A percentile compares a stretch with the other conserved stretches of the same genome.
Evolutionary conservation across 371 early-diverging fungal genomes (phyloP).

Genomic region (Nosema muscidifuracis): DNA sequence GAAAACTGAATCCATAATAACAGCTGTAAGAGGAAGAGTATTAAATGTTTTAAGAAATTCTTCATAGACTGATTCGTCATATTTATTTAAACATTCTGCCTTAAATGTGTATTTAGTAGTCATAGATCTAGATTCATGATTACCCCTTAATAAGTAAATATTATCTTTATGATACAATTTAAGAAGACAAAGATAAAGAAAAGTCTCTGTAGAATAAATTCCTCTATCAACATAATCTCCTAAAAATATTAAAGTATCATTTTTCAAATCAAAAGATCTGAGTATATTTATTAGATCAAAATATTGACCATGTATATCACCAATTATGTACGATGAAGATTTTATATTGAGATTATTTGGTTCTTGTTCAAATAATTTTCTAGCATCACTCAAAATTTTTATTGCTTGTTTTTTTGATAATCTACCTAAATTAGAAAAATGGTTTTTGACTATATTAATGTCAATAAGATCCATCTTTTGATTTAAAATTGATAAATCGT

Average conservation of each 20-base stretch:
- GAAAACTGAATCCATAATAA: slow-evolving; percentile 79
- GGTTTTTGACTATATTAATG: no score
- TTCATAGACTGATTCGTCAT: slow-evolving; percentile 65
- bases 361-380: no score
- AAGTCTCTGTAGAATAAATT: slow-evolving; percentile 82
- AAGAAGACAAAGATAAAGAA: slow-evolving; percentile 72
- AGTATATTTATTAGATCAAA: slow-evolving; percentile 64
- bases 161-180: slow-evolving; percentile 72
- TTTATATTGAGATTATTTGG: not conserved
- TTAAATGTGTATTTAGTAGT: slow-evolving; percentile 93
- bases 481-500: no score
- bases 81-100: slow-evolving; percentile 89
- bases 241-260: slow-evolving; percentile 66
- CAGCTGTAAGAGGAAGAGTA: slow-evolving; percentile 79
- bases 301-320: slow-evolving; percentile 97
- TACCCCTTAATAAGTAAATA: slow-evolving; percentile 79
- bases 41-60: slow-evolving; percentile 75
- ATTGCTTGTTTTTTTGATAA: no score
- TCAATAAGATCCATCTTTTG: no score
- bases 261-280: slow-evolving; percentile 39
- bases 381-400: no score
- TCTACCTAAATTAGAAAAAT: no score
- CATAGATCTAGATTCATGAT: slow-evolving; percentile 93
- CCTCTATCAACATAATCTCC: no score
- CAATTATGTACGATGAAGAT: slow-evolving; percentile 65